Evolutionary conservation across 78 protist genomes (phyloP).

Genomic region (Trichosphaerium sp.): DNA sequence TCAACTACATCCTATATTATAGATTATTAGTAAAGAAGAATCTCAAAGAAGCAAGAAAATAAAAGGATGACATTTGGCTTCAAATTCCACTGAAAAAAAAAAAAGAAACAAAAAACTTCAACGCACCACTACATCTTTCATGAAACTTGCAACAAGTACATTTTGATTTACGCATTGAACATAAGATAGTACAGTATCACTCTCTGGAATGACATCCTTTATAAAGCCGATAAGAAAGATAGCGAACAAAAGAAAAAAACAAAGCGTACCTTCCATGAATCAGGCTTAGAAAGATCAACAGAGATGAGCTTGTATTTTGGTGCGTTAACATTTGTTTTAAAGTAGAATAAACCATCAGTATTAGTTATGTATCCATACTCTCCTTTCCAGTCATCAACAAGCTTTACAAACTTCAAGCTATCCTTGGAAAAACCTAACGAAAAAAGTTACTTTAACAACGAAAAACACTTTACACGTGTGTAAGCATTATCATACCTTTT

Average conservation of each 20-base stretch:
- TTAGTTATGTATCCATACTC: slow-evolving; percentile 62
- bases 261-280: background rate
- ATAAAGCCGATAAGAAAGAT: background rate
- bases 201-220: slow-evolving; percentile 41
- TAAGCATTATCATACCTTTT: background rate
- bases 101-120: background rate
- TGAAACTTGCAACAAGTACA: slow-evolving; percentile 17
- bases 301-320: slow-evolving; percentile 41
- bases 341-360: slow-evolving; percentile 31
- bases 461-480: background rate
- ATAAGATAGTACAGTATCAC: slow-evolving; percentile 13
- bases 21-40: background rate
- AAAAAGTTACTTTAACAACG: background rate
- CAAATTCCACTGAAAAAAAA: no score
- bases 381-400: slow-evolving; percentile 43
- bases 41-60: no score
- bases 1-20: slow-evolving; percentile 3
- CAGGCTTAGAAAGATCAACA: background rate
- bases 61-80: no score
- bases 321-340: slow-evolving; percentile 62
- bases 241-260: no score
- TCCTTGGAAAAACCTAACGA: background rate
- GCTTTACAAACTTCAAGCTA: background rate
- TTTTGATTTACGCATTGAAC: background rate
- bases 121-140: slow-evolving; percentile 57